Evolutionary conservation across 768 basidiomycete species (phyloP).

Genomic region (Serendipita indica): DNA sequence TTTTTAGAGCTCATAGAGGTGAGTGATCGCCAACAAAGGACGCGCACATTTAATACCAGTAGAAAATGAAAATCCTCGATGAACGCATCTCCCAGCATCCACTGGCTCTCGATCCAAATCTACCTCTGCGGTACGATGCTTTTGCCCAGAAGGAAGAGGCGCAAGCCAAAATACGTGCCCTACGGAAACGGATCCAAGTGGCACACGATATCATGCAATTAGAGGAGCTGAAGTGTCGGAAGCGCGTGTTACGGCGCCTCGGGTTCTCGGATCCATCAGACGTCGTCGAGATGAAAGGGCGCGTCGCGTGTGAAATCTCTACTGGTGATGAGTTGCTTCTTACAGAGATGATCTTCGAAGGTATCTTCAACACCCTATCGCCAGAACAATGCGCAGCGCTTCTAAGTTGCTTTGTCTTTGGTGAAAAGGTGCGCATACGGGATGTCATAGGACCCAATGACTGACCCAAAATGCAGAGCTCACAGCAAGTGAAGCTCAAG

Average conservation of each 20-base stretch:
- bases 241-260: constrained; percentile 81
- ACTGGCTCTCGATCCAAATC: constrained; percentile 59
- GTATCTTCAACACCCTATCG: constrained; percentile 75
- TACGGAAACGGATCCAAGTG: constrained; percentile 76
- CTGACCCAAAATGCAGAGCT: constrained; percentile 39
- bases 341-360: constrained; percentile 95
- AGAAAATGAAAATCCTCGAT: constrained; percentile 92
- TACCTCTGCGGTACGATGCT: constrained; percentile 66
- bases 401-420: constrained; percentile 95
- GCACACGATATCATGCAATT: constrained; percentile 89
- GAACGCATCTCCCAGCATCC: constrained; percentile 66
- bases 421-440: constrained; percentile 63
- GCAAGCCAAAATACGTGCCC: constrained; percentile 50
- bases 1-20: constrained; percentile 81
- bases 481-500: constrained; percentile 69
- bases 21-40: constrained; percentile 12
- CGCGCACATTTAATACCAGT: neutral
- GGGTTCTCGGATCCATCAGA: constrained; percentile 81
- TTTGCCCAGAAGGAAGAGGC: constrained; percentile 64
- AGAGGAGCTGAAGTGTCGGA: constrained; percentile 90
- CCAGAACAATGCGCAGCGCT: constrained; percentile 90
- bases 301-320: constrained; percentile 97
- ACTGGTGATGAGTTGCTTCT: constrained; percentile 91
- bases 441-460: neutral
- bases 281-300: constrained; percentile 95